These are phyloP conservation scores for Saccharomycopsis sp. DNA, from an alignment of 805 yeast genomes.

Conservation along the genomic window DNA sequence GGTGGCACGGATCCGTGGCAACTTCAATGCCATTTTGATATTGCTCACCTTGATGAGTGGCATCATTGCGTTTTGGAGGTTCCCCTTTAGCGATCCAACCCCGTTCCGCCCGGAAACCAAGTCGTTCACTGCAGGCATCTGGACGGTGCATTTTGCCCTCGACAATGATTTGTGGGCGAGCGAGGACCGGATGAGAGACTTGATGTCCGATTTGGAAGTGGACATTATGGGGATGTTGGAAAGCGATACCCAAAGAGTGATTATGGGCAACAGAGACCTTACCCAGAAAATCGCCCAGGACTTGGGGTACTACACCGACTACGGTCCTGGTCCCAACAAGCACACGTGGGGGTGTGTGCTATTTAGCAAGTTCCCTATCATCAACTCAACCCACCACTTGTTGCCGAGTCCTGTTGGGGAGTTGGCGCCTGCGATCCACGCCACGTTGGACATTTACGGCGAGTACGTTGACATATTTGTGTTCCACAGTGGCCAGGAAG, in stretches of 20 bases:
- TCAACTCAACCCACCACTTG: constrained; percentile 82
- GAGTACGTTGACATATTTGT: constrained; percentile 84
- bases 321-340: constrained; percentile 95
- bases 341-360: constrained; percentile 98
- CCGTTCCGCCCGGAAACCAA: constrained; percentile 63
- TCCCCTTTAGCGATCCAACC: constrained; percentile 50
- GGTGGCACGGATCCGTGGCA: constrained; percentile 22
- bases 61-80: constrained; percentile 45
- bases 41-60: constrained; percentile 39
- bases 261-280: constrained; percentile 92
- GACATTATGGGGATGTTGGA: constrained; percentile 89
- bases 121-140: constrained; percentile 86
- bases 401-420: constrained; percentile 97
- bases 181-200: constrained; percentile 79
- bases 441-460: constrained; percentile 88
- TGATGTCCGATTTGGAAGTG: constrained; percentile 75
- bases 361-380: constrained; percentile 87
- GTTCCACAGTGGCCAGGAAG: constrained; percentile 97
- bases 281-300: constrained; percentile 89
- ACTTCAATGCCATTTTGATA: constrained; percentile 25
- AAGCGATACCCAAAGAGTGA: constrained; percentile 85
- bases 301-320: constrained; percentile 89
- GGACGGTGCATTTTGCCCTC: constrained; percentile 96
- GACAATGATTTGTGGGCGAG: constrained; percentile 98
- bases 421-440: constrained; percentile 96